A percentile compares a stretch with the other conserved stretches of the same genome.
These are phyloP conservation scores for Colletotrichum gloeosporioides DNA, from an alignment of 2,329 filamentous ascomycete genomes.

Conservation along the genomic window DNA sequence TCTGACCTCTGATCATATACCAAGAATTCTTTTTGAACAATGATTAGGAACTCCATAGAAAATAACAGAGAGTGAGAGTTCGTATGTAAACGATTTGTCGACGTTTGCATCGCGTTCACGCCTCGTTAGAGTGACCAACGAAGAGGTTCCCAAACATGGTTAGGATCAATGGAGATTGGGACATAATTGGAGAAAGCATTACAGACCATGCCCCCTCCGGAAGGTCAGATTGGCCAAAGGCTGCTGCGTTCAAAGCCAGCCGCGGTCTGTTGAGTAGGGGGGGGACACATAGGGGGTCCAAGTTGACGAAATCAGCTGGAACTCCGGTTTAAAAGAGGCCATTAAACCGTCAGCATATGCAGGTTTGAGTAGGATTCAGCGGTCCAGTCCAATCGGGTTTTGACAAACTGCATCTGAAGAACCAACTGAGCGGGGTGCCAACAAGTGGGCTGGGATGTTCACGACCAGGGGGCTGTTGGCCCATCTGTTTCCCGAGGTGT, in stretches of 20 bases:
- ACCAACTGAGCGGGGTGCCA: background rate
- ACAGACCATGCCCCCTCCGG: background rate
- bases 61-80: background rate
- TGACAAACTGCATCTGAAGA: background rate
- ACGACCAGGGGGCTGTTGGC: background rate
- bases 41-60: background rate
- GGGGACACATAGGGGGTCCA: background rate
- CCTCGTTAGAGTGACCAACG: background rate
- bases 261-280: background rate
- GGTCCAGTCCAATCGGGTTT: background rate
- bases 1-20: background rate
- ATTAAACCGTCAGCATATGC: background rate
- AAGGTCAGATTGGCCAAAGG: background rate
- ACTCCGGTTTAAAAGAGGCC: background rate
- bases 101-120: background rate
- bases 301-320: background rate
- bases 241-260: background rate
- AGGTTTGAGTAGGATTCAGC: background rate
- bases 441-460: background rate
- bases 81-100: background rate
- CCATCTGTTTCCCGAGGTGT: background rate
- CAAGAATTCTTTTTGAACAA: background rate
- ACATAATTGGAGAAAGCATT: background rate
- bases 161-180: background rate
- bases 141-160: background rate